These are phyloP conservation scores for Phoma herbarum DNA, from an alignment of 2,329 filamentous ascomycete species.

Conservation along the genomic window DNA sequence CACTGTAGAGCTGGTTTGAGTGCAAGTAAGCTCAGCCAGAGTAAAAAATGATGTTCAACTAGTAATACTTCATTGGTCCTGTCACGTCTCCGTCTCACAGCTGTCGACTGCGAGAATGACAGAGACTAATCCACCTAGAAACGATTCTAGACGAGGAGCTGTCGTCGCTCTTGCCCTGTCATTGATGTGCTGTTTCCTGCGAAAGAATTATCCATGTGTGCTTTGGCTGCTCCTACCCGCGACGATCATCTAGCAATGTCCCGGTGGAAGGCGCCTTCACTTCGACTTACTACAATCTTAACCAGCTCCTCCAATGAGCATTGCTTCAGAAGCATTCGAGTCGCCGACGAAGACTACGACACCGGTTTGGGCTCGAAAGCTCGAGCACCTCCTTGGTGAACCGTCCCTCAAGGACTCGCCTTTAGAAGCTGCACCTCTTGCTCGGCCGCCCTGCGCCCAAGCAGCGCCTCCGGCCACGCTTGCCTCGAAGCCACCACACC, in stretches of 20 bases:
- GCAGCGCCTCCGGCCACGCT: neutral
- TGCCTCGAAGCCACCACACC: conserved; percentile 3
- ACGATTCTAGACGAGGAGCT: neutral
- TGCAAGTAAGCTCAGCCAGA: neutral
- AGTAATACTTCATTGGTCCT: neutral
- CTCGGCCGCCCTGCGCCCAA: neutral
- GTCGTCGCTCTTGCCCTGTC: neutral
- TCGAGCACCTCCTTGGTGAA: conserved; percentile 5
- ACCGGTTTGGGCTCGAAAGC: neutral
- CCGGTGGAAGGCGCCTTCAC: conserved; percentile 18
- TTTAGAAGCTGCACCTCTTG: neutral
- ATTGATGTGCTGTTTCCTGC: neutral
- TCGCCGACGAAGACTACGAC: neutral
- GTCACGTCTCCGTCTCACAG: neutral
- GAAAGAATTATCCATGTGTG: neutral
- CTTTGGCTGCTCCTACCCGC: neutral
- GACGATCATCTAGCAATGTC: conserved; percentile 1
- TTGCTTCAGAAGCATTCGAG: neutral
- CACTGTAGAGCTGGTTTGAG: neutral
- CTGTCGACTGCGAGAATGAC: neutral
- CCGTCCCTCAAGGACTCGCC: neutral
- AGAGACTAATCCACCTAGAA: neutral
- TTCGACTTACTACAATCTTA: neutral
- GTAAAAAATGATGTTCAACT: neutral
- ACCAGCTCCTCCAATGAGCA: neutral